phyloP scores from a whole-genome alignment of 495 filamentous ascomycete species.

The Sordaria brevicollis region DNA sequence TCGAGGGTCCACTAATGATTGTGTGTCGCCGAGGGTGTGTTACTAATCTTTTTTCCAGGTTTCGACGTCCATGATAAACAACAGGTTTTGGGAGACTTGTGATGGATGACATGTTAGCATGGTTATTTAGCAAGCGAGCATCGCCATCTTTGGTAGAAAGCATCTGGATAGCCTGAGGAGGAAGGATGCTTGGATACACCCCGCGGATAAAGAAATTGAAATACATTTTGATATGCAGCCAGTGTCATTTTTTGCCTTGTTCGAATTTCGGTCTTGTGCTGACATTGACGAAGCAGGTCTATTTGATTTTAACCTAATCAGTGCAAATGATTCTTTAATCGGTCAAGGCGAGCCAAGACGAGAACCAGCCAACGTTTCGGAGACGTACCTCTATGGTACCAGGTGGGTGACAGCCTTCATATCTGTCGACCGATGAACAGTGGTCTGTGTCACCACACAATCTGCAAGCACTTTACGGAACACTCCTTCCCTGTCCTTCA shows the following conservation, averaged over 20 bases:
- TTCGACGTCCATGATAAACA: background rate
- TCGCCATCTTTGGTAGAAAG: background rate
- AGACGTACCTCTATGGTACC: background rate
- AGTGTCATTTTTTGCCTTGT: background rate
- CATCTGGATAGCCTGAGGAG: background rate
- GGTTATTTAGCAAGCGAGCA: background rate
- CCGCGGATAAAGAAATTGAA: background rate
- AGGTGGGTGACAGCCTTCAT: background rate
- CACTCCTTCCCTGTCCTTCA: background rate
- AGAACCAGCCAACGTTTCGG: no score
- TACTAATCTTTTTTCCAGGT: background rate
- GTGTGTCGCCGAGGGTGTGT: background rate
- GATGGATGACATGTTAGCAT: background rate
- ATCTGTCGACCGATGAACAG: no score
- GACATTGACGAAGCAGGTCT: no score
- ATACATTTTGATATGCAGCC: background rate
- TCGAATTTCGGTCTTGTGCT: background rate
- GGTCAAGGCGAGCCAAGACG: no score
- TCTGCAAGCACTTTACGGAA: background rate
- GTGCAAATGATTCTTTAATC: no score
- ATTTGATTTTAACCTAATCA: no score
- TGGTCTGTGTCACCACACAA: background rate
- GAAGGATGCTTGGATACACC: background rate
- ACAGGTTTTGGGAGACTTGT: background rate
- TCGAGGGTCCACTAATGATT: background rate